These are phyloP conservation scores for Kickxella alabastrina DNA, from an alignment of 192 early-diverging fungal species.

Conservation along the genomic window DNA sequence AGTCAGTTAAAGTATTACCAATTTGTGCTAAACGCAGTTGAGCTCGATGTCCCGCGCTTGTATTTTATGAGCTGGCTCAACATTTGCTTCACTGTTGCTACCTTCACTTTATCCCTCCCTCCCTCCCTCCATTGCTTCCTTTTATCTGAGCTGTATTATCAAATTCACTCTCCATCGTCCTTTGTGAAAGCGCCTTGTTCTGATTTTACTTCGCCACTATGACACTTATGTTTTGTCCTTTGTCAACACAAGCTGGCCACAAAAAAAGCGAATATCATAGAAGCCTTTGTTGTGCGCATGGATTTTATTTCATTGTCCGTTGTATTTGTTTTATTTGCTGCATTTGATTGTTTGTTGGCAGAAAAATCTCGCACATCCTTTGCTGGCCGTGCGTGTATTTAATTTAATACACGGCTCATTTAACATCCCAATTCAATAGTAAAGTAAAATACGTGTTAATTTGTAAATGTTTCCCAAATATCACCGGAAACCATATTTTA, in stretches of 20 bases:
- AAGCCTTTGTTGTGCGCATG: not conserved
- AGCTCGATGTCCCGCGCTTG: not conserved
- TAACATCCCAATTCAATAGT: too few species aligned
- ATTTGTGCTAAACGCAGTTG: not conserved
- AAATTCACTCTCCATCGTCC: not conserved
- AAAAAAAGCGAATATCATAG: too few species aligned
- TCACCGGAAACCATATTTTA: too few species aligned
- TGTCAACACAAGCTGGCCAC: not conserved
- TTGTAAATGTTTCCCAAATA: too few species aligned
- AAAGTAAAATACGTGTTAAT: too few species aligned
- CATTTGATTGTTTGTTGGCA: not conserved
- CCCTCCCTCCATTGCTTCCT: constrained; percentile 4
- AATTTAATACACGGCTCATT: too few species aligned
- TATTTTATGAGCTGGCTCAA: constrained; percentile 4
- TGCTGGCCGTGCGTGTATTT: not conserved
- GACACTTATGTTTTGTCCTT: constrained; percentile 3
- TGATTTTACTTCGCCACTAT: constrained; percentile 4
- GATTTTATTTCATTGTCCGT: not conserved
- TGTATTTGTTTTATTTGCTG: not conserved
- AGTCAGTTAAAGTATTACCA: not conserved
- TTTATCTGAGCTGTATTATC: not conserved
- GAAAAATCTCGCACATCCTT: too few species aligned
- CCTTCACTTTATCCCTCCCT: constrained; percentile 4
- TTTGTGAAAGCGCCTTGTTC: not conserved
- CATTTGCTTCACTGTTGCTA: not conserved